phyloP scores from a whole-genome alignment of 768 basidiomycete species.

The Xerocomus brunneocitrinus region DNA sequence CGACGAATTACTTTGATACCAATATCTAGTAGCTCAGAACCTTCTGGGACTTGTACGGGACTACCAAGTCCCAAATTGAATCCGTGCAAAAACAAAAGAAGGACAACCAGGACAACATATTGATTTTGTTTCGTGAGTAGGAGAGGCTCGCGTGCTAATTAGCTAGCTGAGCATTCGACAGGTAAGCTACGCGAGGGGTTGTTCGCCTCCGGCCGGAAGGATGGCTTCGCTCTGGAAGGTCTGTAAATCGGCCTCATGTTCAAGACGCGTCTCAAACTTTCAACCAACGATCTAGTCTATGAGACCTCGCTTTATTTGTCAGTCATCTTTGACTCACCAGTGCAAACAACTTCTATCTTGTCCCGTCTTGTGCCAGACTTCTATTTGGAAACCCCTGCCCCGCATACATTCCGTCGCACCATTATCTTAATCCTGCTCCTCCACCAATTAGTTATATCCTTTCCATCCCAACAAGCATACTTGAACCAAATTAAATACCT shows the following conservation, averaged over 20 bases:
- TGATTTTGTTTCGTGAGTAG: constrained; percentile 68
- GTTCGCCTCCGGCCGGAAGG: constrained; percentile 52
- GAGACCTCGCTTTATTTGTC: constrained; percentile 69
- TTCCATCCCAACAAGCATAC: constrained; percentile 63
- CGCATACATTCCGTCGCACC: constrained; percentile 21
- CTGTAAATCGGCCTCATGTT: constrained; percentile 6
- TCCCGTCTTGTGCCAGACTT: constrained; percentile 53
- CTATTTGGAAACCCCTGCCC: constrained; percentile 28
- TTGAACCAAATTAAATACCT: constrained; percentile 19
- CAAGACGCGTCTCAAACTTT: background rate
- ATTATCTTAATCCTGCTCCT: constrained; percentile 49
- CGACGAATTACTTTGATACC: background rate
- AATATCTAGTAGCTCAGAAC: constrained; percentile 40
- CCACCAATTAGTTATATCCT: constrained; percentile 51
- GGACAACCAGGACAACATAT: constrained; percentile 61
- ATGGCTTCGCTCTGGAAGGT: constrained; percentile 69
- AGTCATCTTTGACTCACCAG: constrained; percentile 54
- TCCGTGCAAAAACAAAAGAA: constrained; percentile 33
- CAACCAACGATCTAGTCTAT: constrained; percentile 45
- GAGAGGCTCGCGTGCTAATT: background rate
- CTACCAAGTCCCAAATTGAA: constrained; percentile 3
- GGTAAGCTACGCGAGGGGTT: constrained; percentile 78
- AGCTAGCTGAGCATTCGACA: constrained; percentile 22
- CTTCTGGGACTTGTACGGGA: constrained; percentile 40
- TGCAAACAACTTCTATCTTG: constrained; percentile 59